Conservation (phyloP, 306 rosid genomes). For the Prunus mira region DNA sequence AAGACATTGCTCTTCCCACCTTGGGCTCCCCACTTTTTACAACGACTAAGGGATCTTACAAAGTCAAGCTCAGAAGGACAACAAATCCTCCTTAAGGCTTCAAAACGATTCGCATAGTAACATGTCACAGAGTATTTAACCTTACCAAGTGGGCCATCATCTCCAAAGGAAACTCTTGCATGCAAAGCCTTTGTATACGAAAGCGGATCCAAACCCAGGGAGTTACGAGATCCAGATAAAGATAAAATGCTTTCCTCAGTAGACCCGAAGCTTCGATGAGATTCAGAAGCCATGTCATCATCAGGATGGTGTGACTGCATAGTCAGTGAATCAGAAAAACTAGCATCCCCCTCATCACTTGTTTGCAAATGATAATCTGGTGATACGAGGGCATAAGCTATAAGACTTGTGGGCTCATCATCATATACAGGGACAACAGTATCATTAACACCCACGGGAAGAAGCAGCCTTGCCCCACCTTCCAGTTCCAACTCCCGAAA, state of each 20-base stretch:
- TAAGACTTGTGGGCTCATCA: slow-evolving; percentile 87
- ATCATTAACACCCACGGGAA: slow-evolving; percentile 70
- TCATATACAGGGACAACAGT: slow-evolving; percentile 85
- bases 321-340: slow-evolving; percentile 47
- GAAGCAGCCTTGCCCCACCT: slow-evolving; percentile 72
- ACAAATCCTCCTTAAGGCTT: slow-evolving; percentile 77
- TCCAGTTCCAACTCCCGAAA: slow-evolving; percentile 68
- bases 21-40: slow-evolving; percentile 97
- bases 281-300: slow-evolving; percentile 53
- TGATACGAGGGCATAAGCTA: slow-evolving; percentile 71
- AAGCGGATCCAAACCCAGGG: slow-evolving; percentile 54
- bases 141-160: slow-evolving; percentile 70
- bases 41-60: slow-evolving; percentile 87
- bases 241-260: slow-evolving; percentile 57
- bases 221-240: slow-evolving; percentile 58
- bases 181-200: slow-evolving; percentile 62
- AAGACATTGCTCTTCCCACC: slow-evolving; percentile 98
- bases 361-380: slow-evolving; percentile 56
- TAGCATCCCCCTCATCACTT: slow-evolving; percentile 48
- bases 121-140: slow-evolving; percentile 70
- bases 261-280: slow-evolving; percentile 56
- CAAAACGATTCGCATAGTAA: slow-evolving; percentile 82
- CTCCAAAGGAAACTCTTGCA: slow-evolving; percentile 80
- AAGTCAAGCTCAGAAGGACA: slow-evolving; percentile 87
- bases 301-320: slow-evolving; percentile 46